Base-by-base conservation (phyloP, 331 rosid species). In the Cydonia oblonga region DNA sequence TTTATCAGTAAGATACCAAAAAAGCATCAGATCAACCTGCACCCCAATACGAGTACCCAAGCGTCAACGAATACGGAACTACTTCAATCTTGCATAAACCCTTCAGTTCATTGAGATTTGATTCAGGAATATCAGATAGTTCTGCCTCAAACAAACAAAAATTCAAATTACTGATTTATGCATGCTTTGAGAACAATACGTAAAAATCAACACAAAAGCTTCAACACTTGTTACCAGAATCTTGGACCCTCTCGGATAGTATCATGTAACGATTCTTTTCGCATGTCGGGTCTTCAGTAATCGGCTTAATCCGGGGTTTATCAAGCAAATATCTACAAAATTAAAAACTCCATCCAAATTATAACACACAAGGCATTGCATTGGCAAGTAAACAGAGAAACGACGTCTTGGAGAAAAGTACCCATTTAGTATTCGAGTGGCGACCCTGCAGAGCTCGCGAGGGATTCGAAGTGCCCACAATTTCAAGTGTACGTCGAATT, bases 21-120 rank as follows among this genome's bases (percentile, higher is more conserved):
- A 66, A 9, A 76, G 44, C 26, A 79, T 18, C 25, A 25, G 30
- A 84, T 88, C 65, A 35, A 93, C 98, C 97, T 79, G 96, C 86
- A 76, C 82, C 83, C 98, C 98, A 93, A 74, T 93, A 85, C 10
- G 98, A 86, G 83, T 93, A 93, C 56, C 96, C 97, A 28, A 93
- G 85, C 1, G 96, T 88, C 78, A 93, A 75, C 2, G 88, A 78
- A 85, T 89, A 88, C 8, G 97, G 92, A 69, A 93, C 76, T 56
- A 91, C 92, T 74, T 93, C 96, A 77, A 86, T 80, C 85, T 83
- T 54, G 78, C 97, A 93, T 59, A 89, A 68, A 24, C 69, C 69
- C 83, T 85, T 89, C 32, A 93, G 78, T 76, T 91, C 91, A 20
- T 83, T 83, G 78, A 87, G 80, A 83, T 80, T 89, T 20, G 77